phyloP scores from a whole-genome alignment of 345 rosid species.

The Syzygium grande region DNA sequence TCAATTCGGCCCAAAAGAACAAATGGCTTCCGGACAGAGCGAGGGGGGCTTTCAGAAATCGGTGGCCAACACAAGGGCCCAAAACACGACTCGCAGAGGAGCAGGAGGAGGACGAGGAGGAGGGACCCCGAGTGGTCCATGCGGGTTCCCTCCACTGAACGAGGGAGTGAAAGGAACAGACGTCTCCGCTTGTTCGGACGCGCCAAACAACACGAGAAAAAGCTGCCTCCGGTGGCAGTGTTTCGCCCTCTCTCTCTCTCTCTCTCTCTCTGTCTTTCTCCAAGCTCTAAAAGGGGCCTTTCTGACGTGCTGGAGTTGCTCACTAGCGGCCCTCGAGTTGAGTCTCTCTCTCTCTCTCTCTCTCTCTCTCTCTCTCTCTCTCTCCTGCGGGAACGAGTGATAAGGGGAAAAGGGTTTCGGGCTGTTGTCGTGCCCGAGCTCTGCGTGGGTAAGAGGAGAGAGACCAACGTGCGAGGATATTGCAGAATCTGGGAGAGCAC shows the following conservation, averaged over 20 bases:
- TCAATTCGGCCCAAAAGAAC: not conserved
- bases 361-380: not conserved
- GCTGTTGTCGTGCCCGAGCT: not conserved
- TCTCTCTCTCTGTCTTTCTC: not conserved
- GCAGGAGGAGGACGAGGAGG: too few relatives aligned
- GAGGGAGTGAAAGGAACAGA: not conserved
- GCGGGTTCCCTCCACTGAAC: not conserved
- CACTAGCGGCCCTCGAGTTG: not conserved
- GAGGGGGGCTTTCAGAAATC: not conserved
- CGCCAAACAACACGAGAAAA: not conserved
- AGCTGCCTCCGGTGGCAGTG: not conserved
- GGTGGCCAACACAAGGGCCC: not conserved
- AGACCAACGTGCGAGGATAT: not conserved
- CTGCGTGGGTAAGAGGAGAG: not conserved
- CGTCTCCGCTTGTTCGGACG: not conserved
- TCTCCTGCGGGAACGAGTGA: not conserved
- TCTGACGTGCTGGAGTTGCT: not conserved
- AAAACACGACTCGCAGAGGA: not conserved
- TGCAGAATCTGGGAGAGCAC: not conserved
- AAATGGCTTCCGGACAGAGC: not conserved
- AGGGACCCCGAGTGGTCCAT: not conserved
- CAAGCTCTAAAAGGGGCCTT: not conserved
- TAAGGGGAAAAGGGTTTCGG: not conserved
- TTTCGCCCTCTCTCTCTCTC: not conserved
- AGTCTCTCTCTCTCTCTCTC: not conserved